Conservation (phyloP, 306 rosid genomes). For the peach (Prunus persica) region Prunus_persica_NCBIv2 NC_034011.1:2216501-2217000, state of each 20-base stretch:
- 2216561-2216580: slow-evolving; percentile 12
- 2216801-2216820: slow-evolving; percentile 8
- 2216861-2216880: slow-evolving; percentile 48
- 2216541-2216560: slow-evolving; percentile 23
- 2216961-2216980: slow-evolving; percentile 20
- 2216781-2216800: neutral
- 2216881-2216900: slow-evolving; percentile 55
- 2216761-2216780: neutral
- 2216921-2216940: slow-evolving; percentile 62
- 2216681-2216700: slow-evolving; percentile 39
- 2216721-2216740: slow-evolving; percentile 26
- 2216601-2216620: slow-evolving; percentile 21
- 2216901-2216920: slow-evolving; percentile 75
- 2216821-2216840: slow-evolving; percentile 59
- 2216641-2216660: slow-evolving; percentile 85
- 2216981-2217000: slow-evolving; percentile 17
- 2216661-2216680: slow-evolving; percentile 76
- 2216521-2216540: slow-evolving; percentile 16
- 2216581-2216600: slow-evolving; percentile 20
- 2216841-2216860: slow-evolving; percentile 66
- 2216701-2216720: slow-evolving; percentile 62
- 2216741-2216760: neutral
- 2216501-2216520: neutral
- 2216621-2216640: slow-evolving; percentile 38
- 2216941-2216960: slow-evolving; percentile 61